A percentile compares a stretch with the other conserved stretches of the same genome.
phyloP scores from a whole-genome alignment of 2,329 filamentous ascomycete genomes.

The Alternaria incomplexa region DNA sequence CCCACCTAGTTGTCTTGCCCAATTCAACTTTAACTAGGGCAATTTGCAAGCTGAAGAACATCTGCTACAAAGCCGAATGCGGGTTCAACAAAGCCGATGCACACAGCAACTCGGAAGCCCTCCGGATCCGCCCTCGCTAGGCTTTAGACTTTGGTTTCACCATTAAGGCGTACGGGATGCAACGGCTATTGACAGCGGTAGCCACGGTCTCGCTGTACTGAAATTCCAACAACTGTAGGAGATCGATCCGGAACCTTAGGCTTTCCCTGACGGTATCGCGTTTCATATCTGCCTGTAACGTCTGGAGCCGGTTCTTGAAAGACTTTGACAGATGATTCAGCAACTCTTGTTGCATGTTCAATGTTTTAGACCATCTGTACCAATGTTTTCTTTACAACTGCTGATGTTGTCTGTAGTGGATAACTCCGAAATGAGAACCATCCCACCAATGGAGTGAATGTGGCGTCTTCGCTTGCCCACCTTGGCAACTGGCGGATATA shows the following conservation, averaged over 20 bases:
- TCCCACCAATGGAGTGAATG: background rate
- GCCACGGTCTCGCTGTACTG: background rate
- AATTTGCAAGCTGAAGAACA: background rate
- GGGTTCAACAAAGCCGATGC: background rate
- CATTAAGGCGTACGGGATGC: background rate
- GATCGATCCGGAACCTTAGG: background rate
- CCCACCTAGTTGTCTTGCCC: background rate
- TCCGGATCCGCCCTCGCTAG: background rate
- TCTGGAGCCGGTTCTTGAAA: background rate
- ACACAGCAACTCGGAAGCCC: background rate
- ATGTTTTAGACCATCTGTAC: background rate
- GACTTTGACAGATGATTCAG: background rate
- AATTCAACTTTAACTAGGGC: background rate
- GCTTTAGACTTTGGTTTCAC: background rate
- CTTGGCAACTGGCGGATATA: slow-evolving; percentile 7
- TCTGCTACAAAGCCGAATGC: background rate
- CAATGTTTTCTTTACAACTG: background rate
- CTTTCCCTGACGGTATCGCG: background rate
- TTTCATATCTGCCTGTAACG: background rate
- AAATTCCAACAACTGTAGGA: background rate
- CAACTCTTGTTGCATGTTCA: background rate
- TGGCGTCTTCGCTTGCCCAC: background rate
- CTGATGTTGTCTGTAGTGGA: background rate
- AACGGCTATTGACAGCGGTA: background rate
- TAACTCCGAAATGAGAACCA: background rate